phyloP scores from a whole-genome alignment of 129 eudicot genomes.

The Dittrichia graveolens region DNA sequence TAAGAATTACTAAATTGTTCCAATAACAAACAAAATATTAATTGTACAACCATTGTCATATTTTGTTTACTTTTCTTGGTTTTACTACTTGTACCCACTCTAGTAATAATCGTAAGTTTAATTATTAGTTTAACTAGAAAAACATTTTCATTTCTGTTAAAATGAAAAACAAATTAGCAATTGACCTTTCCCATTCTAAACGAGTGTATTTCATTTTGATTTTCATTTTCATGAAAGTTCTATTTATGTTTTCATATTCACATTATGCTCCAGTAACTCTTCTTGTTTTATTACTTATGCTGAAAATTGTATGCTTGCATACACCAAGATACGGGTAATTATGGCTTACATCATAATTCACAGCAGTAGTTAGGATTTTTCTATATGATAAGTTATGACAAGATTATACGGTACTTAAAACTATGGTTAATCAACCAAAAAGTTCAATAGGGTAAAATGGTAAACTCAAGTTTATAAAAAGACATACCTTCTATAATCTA shows the following conservation, averaged over 20 bases:
- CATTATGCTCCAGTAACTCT: background rate
- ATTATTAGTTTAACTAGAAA: background rate
- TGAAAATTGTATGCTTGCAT: background rate
- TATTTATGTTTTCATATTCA: too few relatives aligned
- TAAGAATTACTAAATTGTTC: slow-evolving; percentile 3
- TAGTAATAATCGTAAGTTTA: background rate
- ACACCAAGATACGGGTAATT: background rate
- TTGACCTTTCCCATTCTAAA: slow-evolving; percentile 3
- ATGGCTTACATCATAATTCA: background rate
- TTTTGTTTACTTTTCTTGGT: slow-evolving; percentile 11
- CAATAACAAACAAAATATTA: background rate
- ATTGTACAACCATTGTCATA: background rate
- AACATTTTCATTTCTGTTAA: slow-evolving; percentile 2
- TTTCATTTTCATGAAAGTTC: too few relatives aligned
- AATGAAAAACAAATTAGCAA: background rate
- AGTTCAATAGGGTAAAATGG: slow-evolving; percentile 7
- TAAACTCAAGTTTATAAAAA: slow-evolving; percentile 12
- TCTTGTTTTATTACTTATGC: background rate
- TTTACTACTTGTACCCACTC: slow-evolving; percentile 16
- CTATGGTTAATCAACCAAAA: slow-evolving; percentile 11
- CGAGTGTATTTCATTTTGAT: background rate
- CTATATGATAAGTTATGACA: background rate
- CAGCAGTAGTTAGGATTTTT: background rate
- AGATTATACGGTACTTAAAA: background rate
- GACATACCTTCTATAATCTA: slow-evolving; percentile 63